Conservation (phyloP, 2,329 filamentous ascomycete species). For the Alternaria viburni region DNA sequence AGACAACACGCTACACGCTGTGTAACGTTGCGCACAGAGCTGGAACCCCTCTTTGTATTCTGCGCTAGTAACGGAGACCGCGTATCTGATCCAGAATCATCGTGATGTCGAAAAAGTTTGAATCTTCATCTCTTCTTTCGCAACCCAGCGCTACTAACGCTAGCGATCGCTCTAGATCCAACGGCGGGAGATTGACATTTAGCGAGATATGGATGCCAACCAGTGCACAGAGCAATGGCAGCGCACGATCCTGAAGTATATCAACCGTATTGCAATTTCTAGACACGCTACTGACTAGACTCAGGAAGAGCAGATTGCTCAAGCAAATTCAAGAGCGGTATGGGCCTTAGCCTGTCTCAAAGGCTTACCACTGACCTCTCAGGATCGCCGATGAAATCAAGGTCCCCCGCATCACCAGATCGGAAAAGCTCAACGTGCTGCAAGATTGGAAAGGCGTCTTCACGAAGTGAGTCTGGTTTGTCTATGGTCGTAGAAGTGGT, state of each 20-base stretch:
- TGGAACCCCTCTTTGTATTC: background rate
- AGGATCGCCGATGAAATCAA: background rate
- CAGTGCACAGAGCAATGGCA: background rate
- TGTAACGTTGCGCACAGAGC: background rate
- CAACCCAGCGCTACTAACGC: background rate
- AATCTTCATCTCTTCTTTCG: background rate
- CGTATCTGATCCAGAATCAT: background rate
- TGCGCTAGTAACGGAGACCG: background rate
- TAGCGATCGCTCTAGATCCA: background rate
- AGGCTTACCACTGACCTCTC: background rate
- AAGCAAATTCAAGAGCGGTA: background rate
- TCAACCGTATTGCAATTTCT: background rate
- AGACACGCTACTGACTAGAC: too few relatives aligned
- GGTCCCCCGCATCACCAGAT: background rate
- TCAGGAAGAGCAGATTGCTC: background rate
- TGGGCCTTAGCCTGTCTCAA: background rate
- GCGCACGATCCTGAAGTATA: background rate
- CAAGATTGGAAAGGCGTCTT: background rate
- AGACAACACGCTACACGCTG: background rate
- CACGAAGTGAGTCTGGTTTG: background rate
- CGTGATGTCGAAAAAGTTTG: background rate
- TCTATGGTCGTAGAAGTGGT: background rate
- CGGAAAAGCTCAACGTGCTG: background rate
- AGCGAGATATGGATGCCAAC: background rate
- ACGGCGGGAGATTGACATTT: background rate